A percentile compares a stretch with the other conserved stretches of the same genome.
phyloP scores from a whole-genome alignment of 805 yeast species.

The Spathaspora sp. region DNA sequence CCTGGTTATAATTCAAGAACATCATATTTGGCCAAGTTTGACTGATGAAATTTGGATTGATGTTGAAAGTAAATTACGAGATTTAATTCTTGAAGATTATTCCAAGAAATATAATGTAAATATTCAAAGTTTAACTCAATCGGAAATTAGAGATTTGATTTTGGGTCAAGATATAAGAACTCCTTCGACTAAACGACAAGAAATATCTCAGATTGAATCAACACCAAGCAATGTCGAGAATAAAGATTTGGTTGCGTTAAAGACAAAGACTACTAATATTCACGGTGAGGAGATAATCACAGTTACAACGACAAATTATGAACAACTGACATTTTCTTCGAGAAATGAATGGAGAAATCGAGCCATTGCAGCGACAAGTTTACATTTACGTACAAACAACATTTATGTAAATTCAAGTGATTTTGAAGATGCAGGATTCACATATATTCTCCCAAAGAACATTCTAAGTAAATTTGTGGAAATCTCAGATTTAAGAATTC shows the following conservation, averaged over 20 bases:
- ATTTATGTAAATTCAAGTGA: slow-evolving; percentile 71
- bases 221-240: slow-evolving; percentile 43
- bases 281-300: slow-evolving; percentile 97
- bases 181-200: slow-evolving; percentile 84
- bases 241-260: slow-evolving; percentile 65
- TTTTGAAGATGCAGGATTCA: slow-evolving; percentile 52
- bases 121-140: slow-evolving; percentile 82
- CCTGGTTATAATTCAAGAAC: slow-evolving; percentile 61
- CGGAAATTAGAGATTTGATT: slow-evolving; percentile 90
- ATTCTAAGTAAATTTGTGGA: slow-evolving; percentile 72
- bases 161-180: slow-evolving; percentile 92
- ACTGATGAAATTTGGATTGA: slow-evolving; percentile 88
- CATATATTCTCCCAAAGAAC: slow-evolving; percentile 82
- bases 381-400: slow-evolving; percentile 68
- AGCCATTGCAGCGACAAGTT: slow-evolving; percentile 72
- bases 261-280: slow-evolving; percentile 79
- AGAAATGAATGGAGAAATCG: slow-evolving; percentile 88
- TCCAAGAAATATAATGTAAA: slow-evolving; percentile 83
- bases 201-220: slow-evolving; percentile 67
- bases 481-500: slow-evolving; percentile 76
- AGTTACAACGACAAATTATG: slow-evolving; percentile 87
- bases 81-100: slow-evolving; percentile 80
- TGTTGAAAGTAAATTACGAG: slow-evolving; percentile 84
- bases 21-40: slow-evolving; percentile 93
- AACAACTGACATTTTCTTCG: slow-evolving; percentile 77